Conservation (phyloP, 805 yeast genomes). For the Candida tibetensis region DNA sequence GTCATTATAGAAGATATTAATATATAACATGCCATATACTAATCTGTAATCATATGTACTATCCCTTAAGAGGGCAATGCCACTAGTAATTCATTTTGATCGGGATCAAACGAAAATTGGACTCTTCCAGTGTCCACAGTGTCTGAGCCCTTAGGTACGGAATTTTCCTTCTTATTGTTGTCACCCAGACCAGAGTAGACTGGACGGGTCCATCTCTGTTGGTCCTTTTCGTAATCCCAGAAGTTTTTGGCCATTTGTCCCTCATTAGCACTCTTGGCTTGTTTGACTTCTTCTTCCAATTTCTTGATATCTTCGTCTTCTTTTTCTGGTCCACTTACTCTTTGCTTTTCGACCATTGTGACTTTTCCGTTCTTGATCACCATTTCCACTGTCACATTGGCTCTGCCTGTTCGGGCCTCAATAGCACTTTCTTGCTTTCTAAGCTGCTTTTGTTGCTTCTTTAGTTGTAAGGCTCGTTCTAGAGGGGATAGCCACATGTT, state of each 20-base stretch:
- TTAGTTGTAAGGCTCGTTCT: slow-evolving; percentile 84
- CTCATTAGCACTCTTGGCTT: slow-evolving; percentile 25
- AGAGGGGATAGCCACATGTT: slow-evolving; percentile 83
- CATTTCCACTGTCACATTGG: slow-evolving; percentile 72
- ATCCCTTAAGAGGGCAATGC: too few relatives aligned
- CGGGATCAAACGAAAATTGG: slow-evolving; percentile 21
- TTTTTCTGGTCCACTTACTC: slow-evolving; percentile 20
- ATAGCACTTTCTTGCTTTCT: slow-evolving; percentile 62
- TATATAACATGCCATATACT: too few relatives aligned
- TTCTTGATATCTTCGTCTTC: slow-evolving; percentile 36
- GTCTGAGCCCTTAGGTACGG: neutral
- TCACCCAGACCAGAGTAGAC: slow-evolving; percentile 29
- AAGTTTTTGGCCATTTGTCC: slow-evolving; percentile 31
- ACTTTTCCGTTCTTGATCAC: slow-evolving; percentile 81
- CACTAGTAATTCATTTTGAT: slow-evolving; percentile 25
- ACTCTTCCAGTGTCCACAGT: slow-evolving; percentile 16
- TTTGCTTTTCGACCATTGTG: slow-evolving; percentile 49
- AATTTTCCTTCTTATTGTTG: neutral
- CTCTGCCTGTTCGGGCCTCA: slow-evolving; percentile 62
- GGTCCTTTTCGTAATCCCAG: slow-evolving; percentile 64
- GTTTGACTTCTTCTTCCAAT: slow-evolving; percentile 32
- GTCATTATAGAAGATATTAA: too few relatives aligned
- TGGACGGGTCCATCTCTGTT: slow-evolving; percentile 54
- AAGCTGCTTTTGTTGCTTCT: slow-evolving; percentile 75
- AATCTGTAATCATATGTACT: too few relatives aligned